Conservation (phyloP, 192 early-diverging fungal genomes). For the Funneliformis mosseae region DNA sequence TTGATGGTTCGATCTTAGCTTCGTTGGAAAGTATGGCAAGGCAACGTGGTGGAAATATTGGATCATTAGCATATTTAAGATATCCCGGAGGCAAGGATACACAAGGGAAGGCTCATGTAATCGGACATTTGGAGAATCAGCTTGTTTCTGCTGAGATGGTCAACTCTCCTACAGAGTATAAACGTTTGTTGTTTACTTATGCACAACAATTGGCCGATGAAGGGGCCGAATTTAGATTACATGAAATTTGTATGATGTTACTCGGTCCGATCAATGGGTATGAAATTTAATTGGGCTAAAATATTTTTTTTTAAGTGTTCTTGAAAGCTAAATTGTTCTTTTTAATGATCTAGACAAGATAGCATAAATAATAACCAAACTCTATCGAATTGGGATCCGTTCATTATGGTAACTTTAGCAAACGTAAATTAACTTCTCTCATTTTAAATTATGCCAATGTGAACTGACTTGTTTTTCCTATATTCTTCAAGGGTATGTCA, state of each 20-base stretch:
- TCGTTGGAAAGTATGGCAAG: constrained; percentile 36
- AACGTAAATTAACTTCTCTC: constrained; percentile 38
- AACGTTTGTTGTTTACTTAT: constrained; percentile 62
- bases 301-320: constrained; percentile 7
- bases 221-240: constrained; percentile 56
- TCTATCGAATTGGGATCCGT: constrained; percentile 11
- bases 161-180: constrained; percentile 61
- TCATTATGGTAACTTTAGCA: constrained; percentile 28
- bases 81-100: constrained; percentile 26
- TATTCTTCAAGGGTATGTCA: constrained; percentile 47
- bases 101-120: constrained; percentile 41
- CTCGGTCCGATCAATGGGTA: constrained; percentile 59
- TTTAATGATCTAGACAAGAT: constrained; percentile 12
- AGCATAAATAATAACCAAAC: background rate
- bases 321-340: constrained; percentile 29
- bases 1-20: constrained; percentile 28
- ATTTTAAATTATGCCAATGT: constrained; percentile 33
- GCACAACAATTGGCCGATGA: constrained; percentile 69
- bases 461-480: constrained; percentile 32
- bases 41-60: constrained; percentile 32
- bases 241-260: constrained; percentile 71
- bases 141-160: constrained; percentile 54
- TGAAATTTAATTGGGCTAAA: constrained; percentile 1
- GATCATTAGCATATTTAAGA: constrained; percentile 38
- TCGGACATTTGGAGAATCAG: constrained; percentile 61